Base-by-base conservation (phyloP, 495 filamentous ascomycete genomes). In the Annulohypoxylon stygium region DNA sequence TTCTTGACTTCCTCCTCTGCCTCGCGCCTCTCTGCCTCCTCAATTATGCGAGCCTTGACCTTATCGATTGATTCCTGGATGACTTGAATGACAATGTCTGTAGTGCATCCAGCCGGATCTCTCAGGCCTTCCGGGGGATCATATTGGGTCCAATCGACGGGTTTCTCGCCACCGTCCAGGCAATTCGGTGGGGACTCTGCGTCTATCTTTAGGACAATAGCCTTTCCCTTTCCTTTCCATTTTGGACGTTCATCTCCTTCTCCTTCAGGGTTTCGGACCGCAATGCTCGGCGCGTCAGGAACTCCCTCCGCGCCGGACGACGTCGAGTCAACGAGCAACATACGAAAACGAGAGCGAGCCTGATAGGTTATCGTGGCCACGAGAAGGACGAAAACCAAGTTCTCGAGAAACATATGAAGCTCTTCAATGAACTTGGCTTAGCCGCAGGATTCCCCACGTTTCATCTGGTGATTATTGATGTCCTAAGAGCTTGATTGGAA, bases 91-190 rank as follows among this genome's bases (percentile, higher is more conserved):
- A 82, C 66, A 14, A 78, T 67, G 14, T 82, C 78, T 25, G 76
- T 75, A 1, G 60, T 72, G 53, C 61, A 43, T 37, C 74, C 65
- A 4, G 73, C 69, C 10, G 72, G 53, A 4, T 79, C 63, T 11
- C n/a, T 69, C 30, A 83, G 71, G 0, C 67, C 75, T 20, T 68
- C 67, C 0, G 81, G 81, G 6, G 81, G 81, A 4, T 78, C 77
- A 60, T 80, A 83, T 16, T 74, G 61, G 4, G 68, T 78, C 71
- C 80, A 80, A 66, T 82, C 79, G 59, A 77, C 73, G 33, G 61
- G 64, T 9, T 41, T 10, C 36, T 57, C 51, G 4, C 36, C 51
- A 14, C 43, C 51, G 5, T 33, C 18, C 20, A 23, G 30, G 8
- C 58, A 39, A 8, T 34, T 30, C 6, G 50, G 20, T 1, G 37